Conservation (phyloP, 345 rosid genomes). For the Microthlaspi erraticum region DNA sequence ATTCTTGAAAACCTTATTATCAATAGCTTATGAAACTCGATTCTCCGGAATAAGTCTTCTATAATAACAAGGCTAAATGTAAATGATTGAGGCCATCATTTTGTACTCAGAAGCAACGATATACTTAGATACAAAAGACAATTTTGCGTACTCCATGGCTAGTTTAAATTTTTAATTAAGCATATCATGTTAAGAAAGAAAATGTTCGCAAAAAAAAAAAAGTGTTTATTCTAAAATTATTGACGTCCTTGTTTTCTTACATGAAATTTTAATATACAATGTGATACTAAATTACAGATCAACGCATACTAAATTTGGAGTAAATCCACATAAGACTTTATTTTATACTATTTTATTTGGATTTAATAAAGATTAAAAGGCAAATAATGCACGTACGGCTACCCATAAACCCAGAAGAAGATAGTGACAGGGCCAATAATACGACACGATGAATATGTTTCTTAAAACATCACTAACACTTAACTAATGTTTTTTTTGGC, state of each 20-base stretch:
- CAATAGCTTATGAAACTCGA: not conserved
- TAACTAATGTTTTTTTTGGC: conserved; percentile 2
- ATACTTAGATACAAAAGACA: too few species aligned
- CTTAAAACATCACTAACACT: conserved; percentile 36
- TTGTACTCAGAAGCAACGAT: not conserved
- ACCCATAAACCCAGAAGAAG: conserved; percentile 43
- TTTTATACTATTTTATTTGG: not conserved
- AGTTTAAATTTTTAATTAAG: too few species aligned
- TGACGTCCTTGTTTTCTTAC: too few species aligned
- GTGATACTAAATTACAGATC: conserved; percentile 7
- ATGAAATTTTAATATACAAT: not conserved
- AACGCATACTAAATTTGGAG: conserved; percentile 17
- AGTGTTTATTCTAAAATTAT: too few species aligned
- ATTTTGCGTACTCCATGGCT: too few species aligned
- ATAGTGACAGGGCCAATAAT: conserved; percentile 39
- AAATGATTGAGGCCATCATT: conserved; percentile 4
- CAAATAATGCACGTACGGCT: conserved; percentile 45
- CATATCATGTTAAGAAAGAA: too few species aligned
- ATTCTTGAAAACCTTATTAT: too few species aligned
- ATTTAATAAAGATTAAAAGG: conserved; percentile 12
- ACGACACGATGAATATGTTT: conserved; percentile 38
- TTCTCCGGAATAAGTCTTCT: not conserved
- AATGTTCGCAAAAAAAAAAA: too few species aligned
- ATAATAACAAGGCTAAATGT: not conserved
- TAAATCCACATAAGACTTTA: not conserved